These are phyloP conservation scores for Lasiodiplodia sp. DNA, from an alignment of 2,329 filamentous ascomycete genomes.

Conservation along the genomic window DNA sequence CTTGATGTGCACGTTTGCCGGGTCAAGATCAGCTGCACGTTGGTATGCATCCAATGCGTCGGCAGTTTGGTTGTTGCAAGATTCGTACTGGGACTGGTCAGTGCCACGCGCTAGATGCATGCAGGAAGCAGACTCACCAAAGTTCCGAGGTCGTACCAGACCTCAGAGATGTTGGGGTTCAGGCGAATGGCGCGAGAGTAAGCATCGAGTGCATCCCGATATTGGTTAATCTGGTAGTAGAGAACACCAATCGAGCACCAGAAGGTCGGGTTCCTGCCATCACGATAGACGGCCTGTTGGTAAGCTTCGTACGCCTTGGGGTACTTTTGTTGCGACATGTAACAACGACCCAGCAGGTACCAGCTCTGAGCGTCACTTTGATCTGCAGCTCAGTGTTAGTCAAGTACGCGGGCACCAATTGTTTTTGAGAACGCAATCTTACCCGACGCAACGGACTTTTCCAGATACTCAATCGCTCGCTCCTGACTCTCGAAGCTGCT, in stretches of 20 bases:
- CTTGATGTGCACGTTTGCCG: slow-evolving; percentile 93
- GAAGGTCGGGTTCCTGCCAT: slow-evolving; percentile 96
- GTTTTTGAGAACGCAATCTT: slow-evolving; percentile 44
- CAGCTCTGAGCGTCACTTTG: slow-evolving; percentile 96
- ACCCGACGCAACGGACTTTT: slow-evolving; percentile 95
- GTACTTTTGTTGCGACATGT: slow-evolving; percentile 99
- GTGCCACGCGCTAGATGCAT: slow-evolving; percentile 9
- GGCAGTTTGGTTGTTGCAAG: slow-evolving; percentile 97
- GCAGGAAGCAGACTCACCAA: slow-evolving; percentile 68
- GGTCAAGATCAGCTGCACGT: slow-evolving; percentile 92
- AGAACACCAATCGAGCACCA: slow-evolving; percentile 99
- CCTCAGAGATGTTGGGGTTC: slow-evolving; percentile 98
- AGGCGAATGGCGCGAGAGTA: slow-evolving; percentile 96
- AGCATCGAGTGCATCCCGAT: slow-evolving; percentile 94
- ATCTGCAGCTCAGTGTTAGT: slow-evolving; percentile 60
- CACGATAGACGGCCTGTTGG: slow-evolving; percentile 97
- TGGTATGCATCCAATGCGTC: slow-evolving; percentile 97
- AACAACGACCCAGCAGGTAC: slow-evolving; percentile 96
- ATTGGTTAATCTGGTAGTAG: slow-evolving; percentile 99
- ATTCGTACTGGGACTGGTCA: slow-evolving; percentile 76
- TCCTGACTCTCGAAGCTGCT: slow-evolving; percentile 91
- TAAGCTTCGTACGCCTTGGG: slow-evolving; percentile 98
- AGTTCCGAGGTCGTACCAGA: slow-evolving; percentile 98
- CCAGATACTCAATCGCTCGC: slow-evolving; percentile 93
- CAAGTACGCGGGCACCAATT: neutral